Conservation (phyloP, 495 filamentous ascomycete species). For the Hypoxylon perforatum region DNA sequence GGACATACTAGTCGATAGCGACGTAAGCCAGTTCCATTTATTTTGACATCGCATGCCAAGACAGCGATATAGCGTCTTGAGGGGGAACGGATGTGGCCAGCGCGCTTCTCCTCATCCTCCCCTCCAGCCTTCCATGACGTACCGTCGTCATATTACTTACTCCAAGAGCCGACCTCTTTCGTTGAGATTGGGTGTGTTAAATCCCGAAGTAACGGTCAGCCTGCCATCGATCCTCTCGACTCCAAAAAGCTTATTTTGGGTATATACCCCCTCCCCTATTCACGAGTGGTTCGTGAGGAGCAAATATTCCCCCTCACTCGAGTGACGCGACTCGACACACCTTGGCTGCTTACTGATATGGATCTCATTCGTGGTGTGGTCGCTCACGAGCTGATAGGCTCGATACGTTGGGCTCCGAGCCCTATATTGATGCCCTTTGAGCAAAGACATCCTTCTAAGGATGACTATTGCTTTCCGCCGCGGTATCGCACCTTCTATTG, state of each 20-base stretch:
- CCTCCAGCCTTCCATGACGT: too few species aligned
- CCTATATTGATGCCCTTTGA: neutral
- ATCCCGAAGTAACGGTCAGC: neutral
- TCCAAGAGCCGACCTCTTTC: neutral
- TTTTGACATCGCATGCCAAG: neutral
- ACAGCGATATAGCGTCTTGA: neutral
- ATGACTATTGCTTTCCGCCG: neutral
- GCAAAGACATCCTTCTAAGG: neutral
- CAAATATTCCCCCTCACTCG: neutral
- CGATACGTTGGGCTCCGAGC: conserved; percentile 1
- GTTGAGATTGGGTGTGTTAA: neutral
- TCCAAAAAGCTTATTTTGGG: conserved; percentile 1
- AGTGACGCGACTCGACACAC: neutral
- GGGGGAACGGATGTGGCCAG: too few species aligned
- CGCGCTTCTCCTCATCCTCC: too few species aligned
- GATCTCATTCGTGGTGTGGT: neutral
- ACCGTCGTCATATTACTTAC: too few species aligned
- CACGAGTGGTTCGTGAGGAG: neutral
- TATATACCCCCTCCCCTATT: neutral
- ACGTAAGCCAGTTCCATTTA: neutral
- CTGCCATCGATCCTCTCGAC: neutral
- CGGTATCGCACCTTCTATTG: too few species aligned
- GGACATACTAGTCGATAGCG: neutral
- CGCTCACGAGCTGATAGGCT: neutral
- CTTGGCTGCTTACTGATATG: neutral